phyloP scores from a whole-genome alignment of 2,329 filamentous ascomycete species.

The Fusarium sp. region DNA sequence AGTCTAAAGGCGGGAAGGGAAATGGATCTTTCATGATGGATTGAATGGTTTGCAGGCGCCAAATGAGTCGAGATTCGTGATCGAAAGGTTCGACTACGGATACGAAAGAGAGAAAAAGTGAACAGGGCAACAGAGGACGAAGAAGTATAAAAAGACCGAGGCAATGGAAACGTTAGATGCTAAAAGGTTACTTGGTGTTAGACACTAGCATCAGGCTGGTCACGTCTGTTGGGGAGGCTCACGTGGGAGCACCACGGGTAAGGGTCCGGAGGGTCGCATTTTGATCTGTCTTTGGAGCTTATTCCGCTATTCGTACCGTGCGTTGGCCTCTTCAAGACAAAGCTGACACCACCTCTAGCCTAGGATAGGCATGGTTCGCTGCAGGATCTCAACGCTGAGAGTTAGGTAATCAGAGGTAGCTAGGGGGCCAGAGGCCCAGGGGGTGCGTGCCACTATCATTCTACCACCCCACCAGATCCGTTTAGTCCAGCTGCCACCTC shows the following conservation, averaged over 20 bases:
- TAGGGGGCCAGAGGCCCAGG: conserved; percentile 7
- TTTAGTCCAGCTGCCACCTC: conserved; percentile 37
- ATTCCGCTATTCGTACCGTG: conserved; percentile 7
- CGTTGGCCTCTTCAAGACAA: neutral
- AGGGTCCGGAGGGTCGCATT: conserved; percentile 25
- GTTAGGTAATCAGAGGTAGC: conserved; percentile 25
- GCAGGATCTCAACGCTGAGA: conserved; percentile 3
- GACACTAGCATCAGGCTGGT: neutral
- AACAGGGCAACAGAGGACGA: neutral
- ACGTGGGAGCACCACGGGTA: conserved; percentile 42
- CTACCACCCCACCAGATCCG: conserved; percentile 34
- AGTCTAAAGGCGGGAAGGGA: conserved; percentile 71
- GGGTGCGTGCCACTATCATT: conserved; percentile 15
- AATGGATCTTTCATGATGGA: conserved; percentile 79
- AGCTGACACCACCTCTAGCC: neutral
- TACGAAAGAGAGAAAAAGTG: neutral
- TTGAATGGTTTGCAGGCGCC: neutral
- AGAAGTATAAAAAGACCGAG: conserved; percentile 9
- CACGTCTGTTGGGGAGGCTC: conserved; percentile 46
- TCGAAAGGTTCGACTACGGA: neutral
- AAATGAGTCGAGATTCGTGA: neutral
- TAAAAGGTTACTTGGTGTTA: neutral
- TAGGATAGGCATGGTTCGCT: conserved; percentile 1
- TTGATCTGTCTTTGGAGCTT: conserved; percentile 19
- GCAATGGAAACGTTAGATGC: conserved; percentile 5